A percentile compares a stretch with the other conserved stretches of the same genome.
phyloP scores from a whole-genome alignment of 495 filamentous ascomycete genomes.

The Podospora bellae-mahoneyi region DNA sequence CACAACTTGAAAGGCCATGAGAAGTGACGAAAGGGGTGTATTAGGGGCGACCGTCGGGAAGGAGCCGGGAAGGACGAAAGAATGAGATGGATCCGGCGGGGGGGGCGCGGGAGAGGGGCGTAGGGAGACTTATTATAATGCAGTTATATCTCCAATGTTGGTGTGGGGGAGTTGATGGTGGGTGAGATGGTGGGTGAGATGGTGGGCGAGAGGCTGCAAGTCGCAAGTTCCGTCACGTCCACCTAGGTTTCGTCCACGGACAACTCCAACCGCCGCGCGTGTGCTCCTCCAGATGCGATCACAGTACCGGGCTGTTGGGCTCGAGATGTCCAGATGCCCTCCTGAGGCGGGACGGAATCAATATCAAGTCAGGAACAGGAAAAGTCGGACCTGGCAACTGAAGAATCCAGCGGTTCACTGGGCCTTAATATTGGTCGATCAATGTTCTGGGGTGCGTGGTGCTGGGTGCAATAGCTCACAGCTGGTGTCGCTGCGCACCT shows the following conservation, averaged over 20 bases:
- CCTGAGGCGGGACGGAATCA: neutral
- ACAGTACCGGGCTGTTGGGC: neutral
- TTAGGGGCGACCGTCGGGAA: slow-evolving; percentile 3
- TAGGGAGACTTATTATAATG: slow-evolving; percentile 9
- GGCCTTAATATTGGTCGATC: slow-evolving; percentile 49
- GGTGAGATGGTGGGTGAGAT: neutral
- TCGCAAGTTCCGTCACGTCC: neutral
- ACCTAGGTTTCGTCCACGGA: neutral
- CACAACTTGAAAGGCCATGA: slow-evolving; percentile 28
- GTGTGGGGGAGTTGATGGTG: slow-evolving; percentile 10
- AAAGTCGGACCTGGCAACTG: slow-evolving; percentile 19
- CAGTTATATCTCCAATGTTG: slow-evolving; percentile 9
- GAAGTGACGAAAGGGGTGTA: neutral
- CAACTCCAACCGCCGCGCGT: slow-evolving; percentile 3
- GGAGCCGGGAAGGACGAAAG: slow-evolving; percentile 10
- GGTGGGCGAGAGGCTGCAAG: neutral
- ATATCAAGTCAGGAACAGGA: slow-evolving; percentile 16
- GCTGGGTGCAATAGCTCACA: slow-evolving; percentile 10
- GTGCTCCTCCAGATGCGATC: slow-evolving; percentile 2
- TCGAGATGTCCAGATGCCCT: neutral
- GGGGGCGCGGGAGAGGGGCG: slow-evolving; percentile 16
- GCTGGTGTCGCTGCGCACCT: slow-evolving; percentile 26
- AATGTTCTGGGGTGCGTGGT: slow-evolving; percentile 16
- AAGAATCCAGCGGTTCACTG: slow-evolving; percentile 42
- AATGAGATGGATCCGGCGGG: slow-evolving; percentile 1